Conservation (phyloP, 73 alveolate species). For the Effrenium voratum region DNA sequence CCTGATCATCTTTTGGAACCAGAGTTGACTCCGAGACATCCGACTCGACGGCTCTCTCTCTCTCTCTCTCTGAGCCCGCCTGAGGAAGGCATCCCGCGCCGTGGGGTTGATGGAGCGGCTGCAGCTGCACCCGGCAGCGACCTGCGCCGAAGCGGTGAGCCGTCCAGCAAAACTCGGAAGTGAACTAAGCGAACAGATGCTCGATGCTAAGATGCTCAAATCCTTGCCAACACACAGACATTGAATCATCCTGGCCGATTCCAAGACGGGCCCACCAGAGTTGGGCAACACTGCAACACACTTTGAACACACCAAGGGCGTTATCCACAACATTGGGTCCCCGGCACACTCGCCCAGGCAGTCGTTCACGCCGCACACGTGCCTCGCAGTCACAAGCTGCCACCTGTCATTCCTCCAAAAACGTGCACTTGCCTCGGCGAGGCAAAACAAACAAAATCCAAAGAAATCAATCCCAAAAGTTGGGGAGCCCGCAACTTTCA, state of each 20-base stretch:
- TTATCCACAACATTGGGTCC: neutral
- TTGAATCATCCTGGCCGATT: neutral
- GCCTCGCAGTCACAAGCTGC: neutral
- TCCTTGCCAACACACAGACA: neutral
- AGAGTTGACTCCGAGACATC: no score
- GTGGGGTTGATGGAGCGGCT: conserved; percentile 72
- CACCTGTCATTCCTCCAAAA: neutral
- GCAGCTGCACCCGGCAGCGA: conserved; percentile 77
- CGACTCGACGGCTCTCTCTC: no score
- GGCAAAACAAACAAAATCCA: neutral
- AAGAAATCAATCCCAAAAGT: neutral
- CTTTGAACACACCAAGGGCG: neutral
- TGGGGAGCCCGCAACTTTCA: neutral
- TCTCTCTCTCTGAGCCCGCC: no score
- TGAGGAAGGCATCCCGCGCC: conserved; percentile 60
- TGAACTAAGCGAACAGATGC: neutral
- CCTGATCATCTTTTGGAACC: no score
- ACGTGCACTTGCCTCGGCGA: neutral
- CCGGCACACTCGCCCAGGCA: conserved; percentile 48
- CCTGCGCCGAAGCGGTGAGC: neutral
- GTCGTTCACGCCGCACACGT: conserved; percentile 43
- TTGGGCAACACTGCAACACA: neutral
- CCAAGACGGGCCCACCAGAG: neutral
- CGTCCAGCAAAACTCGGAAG: neutral
- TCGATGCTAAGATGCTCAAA: no score